Conservation (phyloP, 805 yeast species). For the Cyberlindnera maclurae region DNA sequence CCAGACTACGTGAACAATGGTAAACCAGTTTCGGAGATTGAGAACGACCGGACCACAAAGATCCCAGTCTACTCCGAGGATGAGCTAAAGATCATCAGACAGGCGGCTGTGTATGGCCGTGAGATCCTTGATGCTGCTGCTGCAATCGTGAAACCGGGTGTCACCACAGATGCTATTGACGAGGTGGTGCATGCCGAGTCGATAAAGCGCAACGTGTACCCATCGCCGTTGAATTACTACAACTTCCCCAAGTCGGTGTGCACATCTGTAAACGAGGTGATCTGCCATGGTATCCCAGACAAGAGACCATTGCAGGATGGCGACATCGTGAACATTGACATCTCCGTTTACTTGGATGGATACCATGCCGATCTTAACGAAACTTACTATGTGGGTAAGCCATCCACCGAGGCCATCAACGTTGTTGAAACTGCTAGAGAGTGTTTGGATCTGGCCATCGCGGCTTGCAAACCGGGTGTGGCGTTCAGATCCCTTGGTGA, state of each 20-base stretch:
- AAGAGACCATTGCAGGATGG: constrained; percentile 82
- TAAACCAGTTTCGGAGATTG: constrained; percentile 69
- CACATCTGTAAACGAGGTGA: constrained; percentile 89
- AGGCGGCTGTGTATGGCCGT: constrained; percentile 70
- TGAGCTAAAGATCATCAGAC: constrained; percentile 67
- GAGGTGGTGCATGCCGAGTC: constrained; percentile 82
- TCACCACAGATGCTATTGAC: constrained; percentile 91
- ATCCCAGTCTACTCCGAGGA: constrained; percentile 59
- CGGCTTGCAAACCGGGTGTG: constrained; percentile 82
- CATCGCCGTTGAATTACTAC: constrained; percentile 91
- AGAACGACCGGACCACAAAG: constrained; percentile 58
- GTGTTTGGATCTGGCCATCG: constrained; percentile 77
- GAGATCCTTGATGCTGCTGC: constrained; percentile 90
- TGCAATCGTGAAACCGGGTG: constrained; percentile 74
- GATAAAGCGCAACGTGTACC: constrained; percentile 82
- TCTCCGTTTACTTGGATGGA: constrained; percentile 78
- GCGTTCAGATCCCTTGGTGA: constrained; percentile 84
- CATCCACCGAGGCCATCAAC: constrained; percentile 76
- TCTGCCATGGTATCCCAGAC: constrained; percentile 98
- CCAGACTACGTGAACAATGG: constrained; percentile 89
- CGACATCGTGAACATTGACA: constrained; percentile 88
- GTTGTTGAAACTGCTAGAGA: constrained; percentile 91
- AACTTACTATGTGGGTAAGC: constrained; percentile 91
- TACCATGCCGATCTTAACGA: constrained; percentile 93
- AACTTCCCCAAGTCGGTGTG: constrained; percentile 90